phyloP scores from a whole-genome alignment of 176 grass and related monocot genomes.

The Miscanthus lutarioriparius region DNA sequence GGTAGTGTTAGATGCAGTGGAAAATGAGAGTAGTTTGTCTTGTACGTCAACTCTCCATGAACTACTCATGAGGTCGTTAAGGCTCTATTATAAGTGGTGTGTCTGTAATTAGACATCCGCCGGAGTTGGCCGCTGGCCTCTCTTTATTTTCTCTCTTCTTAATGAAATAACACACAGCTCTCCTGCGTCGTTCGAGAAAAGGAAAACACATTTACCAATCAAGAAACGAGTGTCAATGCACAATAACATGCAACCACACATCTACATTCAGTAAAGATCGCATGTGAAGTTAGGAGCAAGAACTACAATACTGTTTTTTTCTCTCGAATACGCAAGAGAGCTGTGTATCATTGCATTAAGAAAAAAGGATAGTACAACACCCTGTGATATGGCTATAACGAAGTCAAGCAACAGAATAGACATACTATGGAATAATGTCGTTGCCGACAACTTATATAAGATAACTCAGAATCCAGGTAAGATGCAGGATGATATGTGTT shows the following conservation, averaged over 20 bases:
- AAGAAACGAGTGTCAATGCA: neutral
- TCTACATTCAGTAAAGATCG: neutral
- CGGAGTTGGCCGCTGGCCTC: no score
- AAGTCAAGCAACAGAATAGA: neutral
- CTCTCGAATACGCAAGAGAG: neutral
- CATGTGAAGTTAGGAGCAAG: neutral
- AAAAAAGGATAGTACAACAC: neutral
- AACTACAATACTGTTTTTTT: neutral
- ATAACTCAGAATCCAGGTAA: neutral
- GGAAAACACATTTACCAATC: neutral
- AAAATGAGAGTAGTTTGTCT: neutral
- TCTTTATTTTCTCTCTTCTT: no score
- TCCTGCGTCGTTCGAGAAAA: neutral
- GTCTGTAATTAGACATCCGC: neutral
- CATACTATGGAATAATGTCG: neutral
- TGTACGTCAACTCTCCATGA: neutral
- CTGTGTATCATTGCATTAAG: neutral
- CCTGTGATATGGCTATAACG: neutral
- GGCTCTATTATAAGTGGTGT: neutral
- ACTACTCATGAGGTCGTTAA: neutral
- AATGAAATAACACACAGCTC: neutral
- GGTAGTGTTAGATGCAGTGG: neutral
- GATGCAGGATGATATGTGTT: neutral
- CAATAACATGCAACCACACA: neutral
- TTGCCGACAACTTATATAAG: neutral